Base-by-base conservation (phyloP, 495 filamentous ascomycete species). In the Neurospora tetraspora region DNA sequence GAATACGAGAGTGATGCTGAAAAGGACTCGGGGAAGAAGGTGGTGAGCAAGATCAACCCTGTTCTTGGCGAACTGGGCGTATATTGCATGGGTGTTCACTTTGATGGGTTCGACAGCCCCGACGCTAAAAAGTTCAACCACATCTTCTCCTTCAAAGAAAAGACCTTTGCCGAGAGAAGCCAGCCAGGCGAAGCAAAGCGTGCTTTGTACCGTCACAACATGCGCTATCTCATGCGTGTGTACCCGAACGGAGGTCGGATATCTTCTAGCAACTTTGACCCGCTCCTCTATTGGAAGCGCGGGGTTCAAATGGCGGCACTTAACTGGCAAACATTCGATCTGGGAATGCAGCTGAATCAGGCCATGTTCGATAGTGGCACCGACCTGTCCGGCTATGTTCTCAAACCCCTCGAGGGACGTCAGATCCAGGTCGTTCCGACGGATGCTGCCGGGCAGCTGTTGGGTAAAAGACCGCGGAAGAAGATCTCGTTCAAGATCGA, bases 281-380 rank as follows among this genome's bases (percentile, higher is more conserved):
- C 96, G 0, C 86, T 94, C 71, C 89, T 90, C 71, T 96, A 93
- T 80, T 99, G 96, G 96, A 89, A 96, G 65, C 92, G 92, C 70
- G 96, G 96, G 39, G 96, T 97, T 11, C 94, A 98, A 80, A 97
- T 98, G 94, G 93, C 90, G 4, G 96, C 96, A 2, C 85, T 97
- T 74, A 99, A 99, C 80, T 99, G 96, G 96, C 96, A 99, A 80
- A 99, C 95, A 0, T 98, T 96, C 76, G 96, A 98, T 76, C 86
- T 94, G 38, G 92, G 93, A 18, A 94, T 97, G 90, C 94, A 98
- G 79, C 85, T 98, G 79, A 98, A 98, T 76, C 92, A 95, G 71
- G 96, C 96, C 74, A 99, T 99, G 96, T 99, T 98, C 81, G 91
- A 93, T n/a, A 91, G 93, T 69, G 94, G 94, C 38, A 89, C 88